Evolutionary conservation across 148 eudicot genomes (phyloP).

Genomic region (Fagopyrum tataricum): DNA sequence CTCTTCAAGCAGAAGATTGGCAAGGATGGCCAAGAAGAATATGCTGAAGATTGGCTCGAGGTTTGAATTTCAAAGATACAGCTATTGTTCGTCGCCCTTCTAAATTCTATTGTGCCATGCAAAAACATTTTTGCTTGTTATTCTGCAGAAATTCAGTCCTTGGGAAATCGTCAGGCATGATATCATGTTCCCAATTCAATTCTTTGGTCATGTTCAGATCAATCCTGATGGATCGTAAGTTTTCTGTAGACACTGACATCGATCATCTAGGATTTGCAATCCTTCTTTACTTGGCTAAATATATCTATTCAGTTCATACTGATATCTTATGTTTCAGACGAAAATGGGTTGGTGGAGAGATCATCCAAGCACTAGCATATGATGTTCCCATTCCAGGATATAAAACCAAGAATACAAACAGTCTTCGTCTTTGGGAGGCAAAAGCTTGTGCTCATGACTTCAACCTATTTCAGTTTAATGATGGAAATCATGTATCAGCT

Average conservation of each 20-base stretch:
- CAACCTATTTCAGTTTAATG: conserved; percentile 83
- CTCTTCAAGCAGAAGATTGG: conserved; percentile 88
- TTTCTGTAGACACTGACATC: conserved; percentile 1
- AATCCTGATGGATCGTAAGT: conserved; percentile 79
- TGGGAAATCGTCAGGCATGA: conserved; percentile 99
- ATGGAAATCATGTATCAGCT: conserved; percentile 89
- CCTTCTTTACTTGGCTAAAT: neutral
- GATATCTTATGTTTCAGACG: conserved; percentile 42
- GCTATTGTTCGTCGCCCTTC: neutral
- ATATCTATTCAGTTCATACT: neutral
- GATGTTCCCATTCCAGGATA: conserved; percentile 99
- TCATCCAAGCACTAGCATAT: conserved; percentile 87
- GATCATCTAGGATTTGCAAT: neutral
- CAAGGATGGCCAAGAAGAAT: conserved; percentile 80
- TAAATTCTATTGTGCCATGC: neutral
- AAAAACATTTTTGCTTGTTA: neutral
- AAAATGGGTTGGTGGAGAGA: conserved; percentile 90
- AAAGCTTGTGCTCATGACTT: conserved; percentile 83
- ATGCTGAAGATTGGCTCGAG: conserved; percentile 96
- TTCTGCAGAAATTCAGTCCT: conserved; percentile 87
- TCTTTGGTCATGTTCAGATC: conserved; percentile 86
- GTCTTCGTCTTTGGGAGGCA: conserved; percentile 99
- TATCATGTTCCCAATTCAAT: conserved; percentile 75
- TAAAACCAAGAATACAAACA: conserved; percentile 88
- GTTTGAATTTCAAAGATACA: conserved; percentile 22